Conservation (phyloP, 2,329 filamentous ascomycete species). For the Zarea fungicola region DNA sequence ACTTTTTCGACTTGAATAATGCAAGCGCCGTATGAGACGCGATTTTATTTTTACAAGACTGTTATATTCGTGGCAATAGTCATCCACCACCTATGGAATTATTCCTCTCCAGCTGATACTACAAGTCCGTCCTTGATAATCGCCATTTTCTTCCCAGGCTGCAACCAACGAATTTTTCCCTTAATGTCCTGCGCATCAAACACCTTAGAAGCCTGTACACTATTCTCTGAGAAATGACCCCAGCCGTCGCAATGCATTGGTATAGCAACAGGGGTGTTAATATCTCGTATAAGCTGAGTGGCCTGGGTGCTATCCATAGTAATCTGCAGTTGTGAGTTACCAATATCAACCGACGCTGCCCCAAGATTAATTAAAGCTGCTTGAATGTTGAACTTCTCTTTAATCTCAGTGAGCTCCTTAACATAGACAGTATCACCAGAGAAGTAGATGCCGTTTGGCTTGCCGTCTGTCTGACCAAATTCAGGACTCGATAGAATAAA, state of each 20-base stretch:
- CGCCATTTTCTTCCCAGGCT: slow-evolving; percentile 19
- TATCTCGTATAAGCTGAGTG: slow-evolving; percentile 31
- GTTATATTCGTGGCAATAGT: too few relatives aligned
- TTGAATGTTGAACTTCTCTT: slow-evolving; percentile 30
- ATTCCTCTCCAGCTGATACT: not conserved
- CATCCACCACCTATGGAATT: too few relatives aligned
- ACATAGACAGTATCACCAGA: slow-evolving; percentile 45
- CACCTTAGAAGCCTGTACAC: slow-evolving; percentile 23
- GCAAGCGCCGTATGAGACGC: too few relatives aligned
- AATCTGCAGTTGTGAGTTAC: slow-evolving; percentile 27
- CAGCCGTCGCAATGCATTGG: slow-evolving; percentile 45
- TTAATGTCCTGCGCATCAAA: slow-evolving; percentile 30
- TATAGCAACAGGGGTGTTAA: slow-evolving; percentile 36
- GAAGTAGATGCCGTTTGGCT: slow-evolving; percentile 43
- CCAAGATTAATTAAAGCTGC: slow-evolving; percentile 38
- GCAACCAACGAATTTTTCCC: slow-evolving; percentile 31
- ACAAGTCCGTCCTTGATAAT: slow-evolving; percentile 10
- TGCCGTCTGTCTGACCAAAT: slow-evolving; percentile 33
- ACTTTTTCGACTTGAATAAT: too few relatives aligned
- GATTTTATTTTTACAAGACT: too few relatives aligned
- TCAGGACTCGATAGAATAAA: slow-evolving; percentile 34
- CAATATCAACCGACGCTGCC: slow-evolving; percentile 23
- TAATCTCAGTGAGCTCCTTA: slow-evolving; percentile 31
- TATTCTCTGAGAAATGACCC: slow-evolving; percentile 37
- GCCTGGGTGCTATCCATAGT: slow-evolving; percentile 41